Percentiles rank a stretch among this genome's conserved stretches.
Evolutionary conservation across 2,329 filamentous ascomycete species (phyloP).

Genomic region (Gaeumannomyces sp.): DNA sequence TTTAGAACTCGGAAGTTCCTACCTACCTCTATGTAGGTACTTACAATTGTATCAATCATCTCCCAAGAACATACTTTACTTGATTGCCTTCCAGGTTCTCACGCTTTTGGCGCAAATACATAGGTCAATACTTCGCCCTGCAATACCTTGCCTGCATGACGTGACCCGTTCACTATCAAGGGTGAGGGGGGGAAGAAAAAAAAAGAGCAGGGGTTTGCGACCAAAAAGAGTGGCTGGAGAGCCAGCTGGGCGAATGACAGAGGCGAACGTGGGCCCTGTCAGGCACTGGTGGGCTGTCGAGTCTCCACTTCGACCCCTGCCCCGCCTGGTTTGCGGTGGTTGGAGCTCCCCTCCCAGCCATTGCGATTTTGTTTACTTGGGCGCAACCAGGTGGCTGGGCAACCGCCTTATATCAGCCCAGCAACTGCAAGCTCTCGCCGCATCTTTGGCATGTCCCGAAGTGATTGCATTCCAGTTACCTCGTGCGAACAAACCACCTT

Average conservation of each 20-base stretch:
- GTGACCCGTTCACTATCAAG: neutral
- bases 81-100: no score
- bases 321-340: conserved; percentile 13
- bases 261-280: neutral
- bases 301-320: conserved; percentile 4
- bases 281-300: conserved; percentile 17
- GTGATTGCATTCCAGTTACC: neutral
- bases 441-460: neutral
- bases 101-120: no score
- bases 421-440: neutral
- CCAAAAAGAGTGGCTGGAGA: neutral
- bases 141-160: neutral
- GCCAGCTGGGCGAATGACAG: neutral
- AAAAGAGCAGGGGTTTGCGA: neutral
- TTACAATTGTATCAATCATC: no score
- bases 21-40: no score
- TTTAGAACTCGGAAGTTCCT: no score
- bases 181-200: neutral
- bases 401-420: conserved; percentile 35
- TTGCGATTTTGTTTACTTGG: conserved; percentile 30
- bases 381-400: conserved; percentile 39
- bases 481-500: neutral
- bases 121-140: no score
- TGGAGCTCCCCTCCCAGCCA: conserved; percentile 8
- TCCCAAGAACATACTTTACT: no score